Evolutionary conservation across 2,329 filamentous ascomycete species (phyloP).

Genomic region (Sporothrix dimorphospora): DNA sequence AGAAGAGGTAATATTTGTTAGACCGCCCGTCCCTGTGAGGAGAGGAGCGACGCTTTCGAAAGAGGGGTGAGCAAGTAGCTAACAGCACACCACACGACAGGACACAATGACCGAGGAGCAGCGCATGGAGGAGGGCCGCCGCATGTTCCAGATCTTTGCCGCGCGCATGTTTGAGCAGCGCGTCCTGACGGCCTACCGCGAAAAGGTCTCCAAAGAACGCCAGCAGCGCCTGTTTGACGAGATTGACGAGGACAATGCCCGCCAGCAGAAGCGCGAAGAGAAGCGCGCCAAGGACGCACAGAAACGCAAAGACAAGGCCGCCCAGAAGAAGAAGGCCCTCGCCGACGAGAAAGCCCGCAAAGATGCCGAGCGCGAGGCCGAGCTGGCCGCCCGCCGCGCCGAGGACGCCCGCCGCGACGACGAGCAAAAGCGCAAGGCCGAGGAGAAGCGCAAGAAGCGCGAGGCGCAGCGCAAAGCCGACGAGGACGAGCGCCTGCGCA

Average conservation of each 20-base stretch:
- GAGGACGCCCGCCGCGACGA: slow-evolving; percentile 78
- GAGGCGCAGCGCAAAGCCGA: slow-evolving; percentile 85
- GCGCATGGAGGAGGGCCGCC: slow-evolving; percentile 95
- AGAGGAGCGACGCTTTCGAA: background rate
- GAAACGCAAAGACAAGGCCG: slow-evolving; percentile 92
- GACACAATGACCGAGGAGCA: slow-evolving; percentile 97
- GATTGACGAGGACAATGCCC: slow-evolving; percentile 79
- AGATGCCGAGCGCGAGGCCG: slow-evolving; percentile 86
- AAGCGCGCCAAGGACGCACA: slow-evolving; percentile 94
- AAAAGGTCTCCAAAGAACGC: slow-evolving; percentile 92
- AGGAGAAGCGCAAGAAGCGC: slow-evolving; percentile 44
- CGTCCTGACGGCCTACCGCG: slow-evolving; percentile 94
- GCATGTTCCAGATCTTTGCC: slow-evolving; percentile 99
- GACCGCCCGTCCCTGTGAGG: no score
- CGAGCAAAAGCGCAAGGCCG: slow-evolving; percentile 60
- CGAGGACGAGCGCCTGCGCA: slow-evolving; percentile 82
- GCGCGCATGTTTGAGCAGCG: slow-evolving; percentile 99
- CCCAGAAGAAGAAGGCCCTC: slow-evolving; percentile 81
- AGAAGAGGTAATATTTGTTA: slow-evolving; percentile 64
- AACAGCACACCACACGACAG: slow-evolving; percentile 50
- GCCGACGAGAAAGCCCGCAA: slow-evolving; percentile 89
- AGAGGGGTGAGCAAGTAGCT: background rate
- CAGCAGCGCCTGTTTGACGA: slow-evolving; percentile 91
- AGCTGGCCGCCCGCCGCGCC: slow-evolving; percentile 76
- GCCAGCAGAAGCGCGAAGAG: slow-evolving; percentile 77